Conservation (phyloP, 805 yeast genomes). For the Kodamaea jinghongensis region DNA sequence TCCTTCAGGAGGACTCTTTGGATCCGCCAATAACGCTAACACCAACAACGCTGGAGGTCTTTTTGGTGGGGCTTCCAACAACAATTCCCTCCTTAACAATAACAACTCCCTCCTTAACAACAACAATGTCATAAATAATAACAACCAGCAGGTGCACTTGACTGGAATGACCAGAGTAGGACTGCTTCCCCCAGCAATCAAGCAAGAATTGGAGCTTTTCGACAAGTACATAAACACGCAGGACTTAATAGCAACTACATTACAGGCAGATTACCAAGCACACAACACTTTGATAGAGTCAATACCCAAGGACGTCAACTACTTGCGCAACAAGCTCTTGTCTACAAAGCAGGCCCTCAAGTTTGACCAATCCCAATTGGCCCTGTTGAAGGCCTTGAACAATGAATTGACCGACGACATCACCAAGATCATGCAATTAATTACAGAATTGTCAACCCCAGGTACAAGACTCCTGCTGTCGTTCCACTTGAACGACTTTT, state of each 20-base stretch:
- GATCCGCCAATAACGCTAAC: slow-evolving; percentile 14
- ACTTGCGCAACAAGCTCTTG: slow-evolving; percentile 56
- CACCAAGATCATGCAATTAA: slow-evolving; percentile 51
- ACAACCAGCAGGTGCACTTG: slow-evolving; percentile 41
- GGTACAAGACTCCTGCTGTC: slow-evolving; percentile 57
- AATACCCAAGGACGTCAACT: slow-evolving; percentile 70
- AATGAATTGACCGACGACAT: slow-evolving; percentile 48
- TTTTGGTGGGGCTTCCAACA: slow-evolving; percentile 6
- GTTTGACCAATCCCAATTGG: slow-evolving; percentile 42
- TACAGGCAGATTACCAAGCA: slow-evolving; percentile 58
- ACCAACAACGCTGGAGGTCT: slow-evolving; percentile 13
- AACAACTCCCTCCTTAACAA: slow-evolving; percentile 7
- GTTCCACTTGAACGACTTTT: slow-evolving; percentile 54
- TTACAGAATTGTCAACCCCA: slow-evolving; percentile 49
- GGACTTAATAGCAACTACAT: slow-evolving; percentile 65
- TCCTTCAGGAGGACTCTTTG: slow-evolving; percentile 16
- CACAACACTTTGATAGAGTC: slow-evolving; percentile 65
- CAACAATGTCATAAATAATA: too few species aligned
- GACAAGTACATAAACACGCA: slow-evolving; percentile 73
- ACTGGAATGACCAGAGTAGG: slow-evolving; percentile 75
- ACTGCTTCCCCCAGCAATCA: slow-evolving; percentile 69
- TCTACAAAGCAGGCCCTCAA: slow-evolving; percentile 64
- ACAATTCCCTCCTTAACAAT: slow-evolving; percentile 9
- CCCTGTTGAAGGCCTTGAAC: slow-evolving; percentile 32
- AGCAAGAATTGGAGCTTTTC: slow-evolving; percentile 64